Evolutionary conservation across 1,139 yeast genomes (phyloP).

Genomic region (Barnettozyma hawaiiensis): DNA sequence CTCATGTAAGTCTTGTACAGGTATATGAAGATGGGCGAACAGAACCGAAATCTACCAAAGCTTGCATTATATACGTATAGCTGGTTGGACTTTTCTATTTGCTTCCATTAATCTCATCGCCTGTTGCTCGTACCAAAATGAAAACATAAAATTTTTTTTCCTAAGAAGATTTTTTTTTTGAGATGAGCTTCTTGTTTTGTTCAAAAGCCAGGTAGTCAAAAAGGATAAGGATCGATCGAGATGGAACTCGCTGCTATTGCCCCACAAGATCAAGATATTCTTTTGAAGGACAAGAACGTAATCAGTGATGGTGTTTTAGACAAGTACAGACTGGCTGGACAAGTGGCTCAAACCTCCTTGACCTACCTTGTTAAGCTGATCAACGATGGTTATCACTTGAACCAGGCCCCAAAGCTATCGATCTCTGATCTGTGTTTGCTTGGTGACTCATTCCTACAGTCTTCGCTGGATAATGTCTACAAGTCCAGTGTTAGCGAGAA

Average conservation of each 20-base stretch:
- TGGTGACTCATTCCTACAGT: slow-evolving; percentile 68
- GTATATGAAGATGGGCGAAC: too few species aligned
- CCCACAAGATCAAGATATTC: slow-evolving; percentile 65
- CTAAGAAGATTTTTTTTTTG: not conserved
- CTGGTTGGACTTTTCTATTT: too few species aligned
- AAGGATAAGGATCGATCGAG: not conserved
- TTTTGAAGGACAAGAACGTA: slow-evolving; percentile 69
- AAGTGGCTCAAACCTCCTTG: slow-evolving; percentile 82
- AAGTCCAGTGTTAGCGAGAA: slow-evolving; percentile 61
- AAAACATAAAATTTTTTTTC: slow-evolving; percentile 10
- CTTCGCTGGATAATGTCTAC: slow-evolving; percentile 50
- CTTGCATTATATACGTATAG: too few species aligned
- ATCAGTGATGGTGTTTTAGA: slow-evolving; percentile 58
- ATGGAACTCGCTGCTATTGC: slow-evolving; percentile 68
- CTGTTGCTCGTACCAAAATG: slow-evolving; percentile 6
- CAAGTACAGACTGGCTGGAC: slow-evolving; percentile 87
- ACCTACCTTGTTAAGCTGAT: slow-evolving; percentile 60
- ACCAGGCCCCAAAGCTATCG: slow-evolving; percentile 33
- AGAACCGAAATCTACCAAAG: too few species aligned
- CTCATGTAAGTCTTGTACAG: too few species aligned
- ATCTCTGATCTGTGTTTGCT: slow-evolving; percentile 76
- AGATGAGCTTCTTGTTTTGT: too few species aligned
- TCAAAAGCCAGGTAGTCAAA: not conserved
- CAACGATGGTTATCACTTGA: slow-evolving; percentile 62
- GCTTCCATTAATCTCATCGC: slow-evolving; percentile 4